Evolutionary conservation across 2,329 filamentous ascomycete species (phyloP).

Genomic region (Ilyonectria mors-panacis): DNA sequence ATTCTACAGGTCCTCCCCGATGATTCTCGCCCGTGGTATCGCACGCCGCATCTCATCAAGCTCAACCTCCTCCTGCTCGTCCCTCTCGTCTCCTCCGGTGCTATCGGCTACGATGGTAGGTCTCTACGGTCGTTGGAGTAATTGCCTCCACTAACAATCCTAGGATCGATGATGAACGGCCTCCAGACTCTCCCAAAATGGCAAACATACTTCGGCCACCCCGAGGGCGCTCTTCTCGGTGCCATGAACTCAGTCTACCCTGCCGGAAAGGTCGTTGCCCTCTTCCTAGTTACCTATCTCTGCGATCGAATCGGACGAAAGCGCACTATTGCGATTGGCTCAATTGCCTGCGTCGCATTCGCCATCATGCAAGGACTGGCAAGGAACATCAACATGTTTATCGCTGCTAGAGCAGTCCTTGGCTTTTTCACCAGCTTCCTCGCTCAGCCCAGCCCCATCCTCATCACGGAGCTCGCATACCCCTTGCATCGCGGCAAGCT

Average conservation of each 20-base stretch:
- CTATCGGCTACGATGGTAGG: slow-evolving; percentile 61
- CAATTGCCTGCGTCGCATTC: slow-evolving; percentile 48
- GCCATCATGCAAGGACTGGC: slow-evolving; percentile 53
- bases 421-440: slow-evolving; percentile 52
- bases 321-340: slow-evolving; percentile 54
- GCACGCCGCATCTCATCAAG: slow-evolving; percentile 57
- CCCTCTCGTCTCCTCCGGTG: slow-evolving; percentile 59
- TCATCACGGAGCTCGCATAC: slow-evolving; percentile 54
- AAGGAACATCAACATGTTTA: slow-evolving; percentile 47
- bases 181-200: slow-evolving; percentile 59
- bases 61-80: slow-evolving; percentile 62
- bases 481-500: slow-evolving; percentile 53
- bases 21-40: slow-evolving; percentile 59
- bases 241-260: slow-evolving; percentile 56
- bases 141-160: neutral
- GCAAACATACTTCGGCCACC: slow-evolving; percentile 58
- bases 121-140: neutral
- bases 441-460: slow-evolving; percentile 50
- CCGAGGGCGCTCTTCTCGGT: slow-evolving; percentile 54
- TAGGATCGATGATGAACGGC: slow-evolving; percentile 61
- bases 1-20: slow-evolving; percentile 55
- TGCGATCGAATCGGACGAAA: slow-evolving; percentile 60
- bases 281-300: slow-evolving; percentile 55
- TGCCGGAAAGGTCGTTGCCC: slow-evolving; percentile 56
- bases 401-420: slow-evolving; percentile 50